phyloP scores from a whole-genome alignment of 225 moss, liverwort and hornwort species.

The Marchantia polymorpha region DNA sequence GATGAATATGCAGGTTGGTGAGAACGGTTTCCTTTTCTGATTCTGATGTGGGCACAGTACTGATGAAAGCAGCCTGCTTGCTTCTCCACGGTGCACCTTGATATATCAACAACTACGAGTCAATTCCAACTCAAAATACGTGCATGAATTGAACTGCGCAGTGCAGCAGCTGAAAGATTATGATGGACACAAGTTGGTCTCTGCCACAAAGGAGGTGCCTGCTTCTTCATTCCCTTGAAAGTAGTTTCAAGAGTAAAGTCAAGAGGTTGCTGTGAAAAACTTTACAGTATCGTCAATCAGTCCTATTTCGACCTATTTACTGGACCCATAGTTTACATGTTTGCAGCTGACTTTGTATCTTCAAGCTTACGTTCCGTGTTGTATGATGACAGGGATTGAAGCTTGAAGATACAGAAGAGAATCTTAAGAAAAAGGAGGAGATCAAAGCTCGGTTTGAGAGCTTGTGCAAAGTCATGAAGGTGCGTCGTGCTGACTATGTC shows the following conservation, averaged over 20 bases:
- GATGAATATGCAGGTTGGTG: slow-evolving; percentile 49
- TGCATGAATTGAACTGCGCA: slow-evolving; percentile 4
- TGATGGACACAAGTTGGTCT: slow-evolving; percentile 40
- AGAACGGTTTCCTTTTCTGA: neutral
- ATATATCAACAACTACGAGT: neutral
- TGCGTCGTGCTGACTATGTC: neutral
- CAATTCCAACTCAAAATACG: neutral
- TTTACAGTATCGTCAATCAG: neutral
- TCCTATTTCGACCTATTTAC: neutral
- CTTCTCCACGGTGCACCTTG: too few species aligned
- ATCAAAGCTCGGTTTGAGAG: slow-evolving; percentile 48
- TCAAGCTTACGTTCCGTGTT: neutral
- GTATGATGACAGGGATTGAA: slow-evolving; percentile 42
- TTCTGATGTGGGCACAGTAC: neutral
- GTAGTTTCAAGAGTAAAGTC: neutral
- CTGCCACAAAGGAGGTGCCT: slow-evolving; percentile 45
- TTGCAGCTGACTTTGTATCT: neutral
- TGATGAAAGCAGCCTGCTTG: too few species aligned
- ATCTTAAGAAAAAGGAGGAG: slow-evolving; percentile 47
- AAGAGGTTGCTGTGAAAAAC: neutral
- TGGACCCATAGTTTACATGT: neutral
- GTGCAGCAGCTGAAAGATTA: slow-evolving; percentile 50
- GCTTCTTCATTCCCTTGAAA: neutral
- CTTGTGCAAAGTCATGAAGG: slow-evolving; percentile 53
- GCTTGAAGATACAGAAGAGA: slow-evolving; percentile 46